Evolutionary conservation across 1,139 yeast species (phyloP), one percentile per base, ranked within the genome.

Genomic region (Sugiyamaella castrensis): DNA sequence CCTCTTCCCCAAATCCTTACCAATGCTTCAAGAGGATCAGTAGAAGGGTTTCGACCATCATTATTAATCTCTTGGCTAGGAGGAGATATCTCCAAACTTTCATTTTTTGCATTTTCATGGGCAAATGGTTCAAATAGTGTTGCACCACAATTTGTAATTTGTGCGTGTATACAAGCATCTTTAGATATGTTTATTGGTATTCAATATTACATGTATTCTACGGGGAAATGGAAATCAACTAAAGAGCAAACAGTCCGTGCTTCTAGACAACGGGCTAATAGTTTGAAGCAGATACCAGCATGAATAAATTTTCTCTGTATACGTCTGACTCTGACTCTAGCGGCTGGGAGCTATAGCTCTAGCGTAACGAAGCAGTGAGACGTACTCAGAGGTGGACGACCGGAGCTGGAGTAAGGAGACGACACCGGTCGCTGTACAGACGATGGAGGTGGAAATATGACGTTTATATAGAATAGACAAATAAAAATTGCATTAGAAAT

Each of bases 1-100:
- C 97, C 97, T 2, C 70, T 89, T 45, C 97, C 97, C 0, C 97
- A 89, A 66, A 87, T 89, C 43, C 71, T 91, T 30, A 71, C 87
- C 51, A 76, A 87, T 48, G 77, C 81, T 61, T 73, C 91, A 51
- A 66, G 87, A 28, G 80, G 81, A 57, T 79, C 87, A 0, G 81
- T 85, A 6, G 84, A 84, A 57, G 92, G 92, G 54, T 88, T 89
- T 69, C 84, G 89, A 59, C 72, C 83, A 40, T 78, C 91, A 33
- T 71, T 89, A 44, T 66, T 89, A 42, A 70, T 87, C 29, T 84
- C 92, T 59, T 89, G 97, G 97, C 71, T 89, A 8, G 84, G 92
- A 53, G 96, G 97, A 46, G 97, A 89, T 68, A 71, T 84, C 40
- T 78, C 88, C 35, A 89, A 89, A 64, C 76, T 89, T 35, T 71